Percentiles rank a stretch among this genome's conserved stretches.
These are phyloP conservation scores for Nasturtium officinale DNA, from an alignment of 345 rosid species.

Conservation along the genomic window DNA sequence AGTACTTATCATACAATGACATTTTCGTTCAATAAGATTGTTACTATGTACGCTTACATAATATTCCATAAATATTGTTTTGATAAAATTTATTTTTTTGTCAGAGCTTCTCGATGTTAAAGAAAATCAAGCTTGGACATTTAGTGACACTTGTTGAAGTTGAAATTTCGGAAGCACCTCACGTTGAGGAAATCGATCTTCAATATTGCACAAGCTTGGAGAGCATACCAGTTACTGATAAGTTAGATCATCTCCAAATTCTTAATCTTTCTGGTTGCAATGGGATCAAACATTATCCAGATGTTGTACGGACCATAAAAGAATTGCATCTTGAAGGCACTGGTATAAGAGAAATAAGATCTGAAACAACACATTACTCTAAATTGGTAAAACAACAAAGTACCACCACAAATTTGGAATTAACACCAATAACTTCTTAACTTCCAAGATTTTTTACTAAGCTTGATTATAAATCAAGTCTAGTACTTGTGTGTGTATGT, in stretches of 20 bases:
- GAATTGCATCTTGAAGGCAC: constrained; percentile 24
- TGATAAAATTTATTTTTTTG: too few relatives aligned
- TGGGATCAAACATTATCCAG: constrained; percentile 15
- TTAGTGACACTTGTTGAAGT: neutral
- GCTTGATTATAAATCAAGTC: neutral
- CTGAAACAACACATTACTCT: neutral
- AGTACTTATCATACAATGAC: too few relatives aligned
- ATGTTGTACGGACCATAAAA: neutral
- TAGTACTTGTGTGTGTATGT: neutral
- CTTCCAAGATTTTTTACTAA: neutral
- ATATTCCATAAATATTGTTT: too few relatives aligned
- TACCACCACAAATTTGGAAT: neutral
- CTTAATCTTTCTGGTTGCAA: constrained; percentile 25
- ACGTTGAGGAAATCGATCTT: constrained; percentile 10
- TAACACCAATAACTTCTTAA: neutral
- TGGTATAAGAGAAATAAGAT: constrained; percentile 9
- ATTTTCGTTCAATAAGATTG: too few relatives aligned
- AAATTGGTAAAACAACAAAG: constrained; percentile 13
- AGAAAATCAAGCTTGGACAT: neutral
- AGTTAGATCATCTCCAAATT: neutral
- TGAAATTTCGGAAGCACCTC: neutral
- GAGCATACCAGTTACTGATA: neutral
- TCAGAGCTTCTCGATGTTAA: constrained; percentile 10
- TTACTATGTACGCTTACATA: too few relatives aligned
- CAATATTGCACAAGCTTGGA: constrained; percentile 6